Base-by-base conservation (phyloP, 2,329 filamentous ascomycete species). In the Coniochaeta pulveracea region DNA sequence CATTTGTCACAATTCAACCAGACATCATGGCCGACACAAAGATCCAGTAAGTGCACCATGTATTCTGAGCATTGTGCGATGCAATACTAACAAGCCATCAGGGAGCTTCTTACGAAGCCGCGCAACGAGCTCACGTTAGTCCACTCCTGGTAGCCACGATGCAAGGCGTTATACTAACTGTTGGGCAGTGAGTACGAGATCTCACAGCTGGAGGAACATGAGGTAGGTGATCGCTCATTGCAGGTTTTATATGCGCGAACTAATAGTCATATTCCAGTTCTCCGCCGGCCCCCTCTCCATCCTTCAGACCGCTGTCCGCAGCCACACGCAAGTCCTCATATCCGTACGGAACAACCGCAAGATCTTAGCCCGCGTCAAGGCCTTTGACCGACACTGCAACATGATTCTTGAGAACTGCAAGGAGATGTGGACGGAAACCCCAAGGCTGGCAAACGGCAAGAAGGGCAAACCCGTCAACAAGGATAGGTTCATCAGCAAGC, bases 401-500 rank as follows among this genome's bases (percentile, higher is more conserved):
- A 96, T 98, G 91, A 45, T 54, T 22, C 41, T 55, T 6, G 52
- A 55, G 47, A 55, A 54, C 29, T 50, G 52, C 33, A 93, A 93
- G 70, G 91, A 98, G 65, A 96, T 98, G 89, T 98, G 91, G 91
- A 95, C 88, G 8, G 91, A 98, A 64, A 91, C 83, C 36, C 86
- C 89, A 31, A 68, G 77, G 40, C 70, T 84, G 51, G 77, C 82
- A 15, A 80, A 79, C 44, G 89, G 89, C 44, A 91, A 89, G 67
- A 88, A 86, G 63, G 88, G 88, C 36, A 69, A 81, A 49, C 78
- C 82, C 27, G 85, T 96, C 41, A 98, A 98, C 66, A 95, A 96
- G 75, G 91, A 98, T 60, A 72, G 91, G 26, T 95, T 95, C 60
- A 91, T 96, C 51, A 93, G 85, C 71, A 95, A 95, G 67, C 89